These are phyloP conservation scores for Rubroboletus pulcherrimus DNA, from an alignment of 768 basidiomycete species.

Conservation along the genomic window DNA sequence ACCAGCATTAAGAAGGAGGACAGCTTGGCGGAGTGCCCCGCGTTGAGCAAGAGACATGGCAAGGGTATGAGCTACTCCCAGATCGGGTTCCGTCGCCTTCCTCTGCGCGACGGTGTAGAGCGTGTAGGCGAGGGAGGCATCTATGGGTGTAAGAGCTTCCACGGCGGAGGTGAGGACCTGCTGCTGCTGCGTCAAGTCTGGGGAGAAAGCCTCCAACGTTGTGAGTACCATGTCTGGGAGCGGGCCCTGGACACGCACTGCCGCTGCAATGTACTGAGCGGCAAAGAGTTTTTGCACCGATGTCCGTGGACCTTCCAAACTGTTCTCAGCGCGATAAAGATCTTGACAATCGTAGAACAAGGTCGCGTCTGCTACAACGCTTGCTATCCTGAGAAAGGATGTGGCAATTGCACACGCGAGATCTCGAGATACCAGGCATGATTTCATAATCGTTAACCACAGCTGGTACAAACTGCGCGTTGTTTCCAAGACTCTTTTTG, in stretches of 20 bases:
- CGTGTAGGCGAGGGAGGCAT: slow-evolving; percentile 30
- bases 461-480: slow-evolving; percentile 37
- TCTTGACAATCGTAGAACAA: slow-evolving; percentile 37
- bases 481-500: slow-evolving; percentile 22
- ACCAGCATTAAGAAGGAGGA: slow-evolving; percentile 33
- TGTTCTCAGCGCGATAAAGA: slow-evolving; percentile 30
- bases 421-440: slow-evolving; percentile 32
- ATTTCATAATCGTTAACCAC: slow-evolving; percentile 34
- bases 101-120: slow-evolving; percentile 33
- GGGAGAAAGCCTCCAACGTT: slow-evolving; percentile 24
- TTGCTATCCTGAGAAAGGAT: slow-evolving; percentile 46
- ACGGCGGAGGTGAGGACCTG: slow-evolving; percentile 25
- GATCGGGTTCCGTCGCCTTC: slow-evolving; percentile 22
- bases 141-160: slow-evolving; percentile 21
- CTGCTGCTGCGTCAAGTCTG: slow-evolving; percentile 23
- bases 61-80: slow-evolving; percentile 27
- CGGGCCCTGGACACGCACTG: slow-evolving; percentile 26
- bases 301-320: slow-evolving; percentile 1
- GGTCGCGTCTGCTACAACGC: slow-evolving; percentile 33
- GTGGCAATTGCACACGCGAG: slow-evolving; percentile 31
- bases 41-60: slow-evolving; percentile 27
- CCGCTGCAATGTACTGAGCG: slow-evolving; percentile 25
- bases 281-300: slow-evolving; percentile 9
- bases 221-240: slow-evolving; percentile 31
- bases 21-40: slow-evolving; percentile 26